Evolutionary conservation across 2,329 filamentous ascomycete genomes (phyloP).

Genomic region (Nemania diffusa): DNA sequence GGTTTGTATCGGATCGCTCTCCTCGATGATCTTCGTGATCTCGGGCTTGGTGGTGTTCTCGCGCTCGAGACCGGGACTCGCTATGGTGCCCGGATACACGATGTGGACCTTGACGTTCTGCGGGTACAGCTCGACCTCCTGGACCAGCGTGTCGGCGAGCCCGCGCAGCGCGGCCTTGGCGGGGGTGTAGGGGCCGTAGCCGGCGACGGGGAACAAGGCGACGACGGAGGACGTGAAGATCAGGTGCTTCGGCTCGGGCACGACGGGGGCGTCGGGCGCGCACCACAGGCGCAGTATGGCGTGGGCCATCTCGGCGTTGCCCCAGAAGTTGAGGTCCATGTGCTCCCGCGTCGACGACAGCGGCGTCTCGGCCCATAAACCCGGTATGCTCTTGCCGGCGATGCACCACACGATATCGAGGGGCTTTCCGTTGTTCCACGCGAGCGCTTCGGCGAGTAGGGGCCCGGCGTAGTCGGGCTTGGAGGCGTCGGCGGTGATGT

Average conservation of each 20-base stretch:
- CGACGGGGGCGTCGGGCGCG: conserved; percentile 56
- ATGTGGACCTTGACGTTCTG: conserved; percentile 83
- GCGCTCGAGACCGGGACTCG: conserved; percentile 75
- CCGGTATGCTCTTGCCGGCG: conserved; percentile 78
- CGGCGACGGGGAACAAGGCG: conserved; percentile 80
- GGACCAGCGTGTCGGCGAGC: conserved; percentile 82
- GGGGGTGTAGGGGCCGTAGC: conserved; percentile 86
- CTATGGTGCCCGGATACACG: conserved; percentile 86
- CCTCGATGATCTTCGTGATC: conserved; percentile 82
- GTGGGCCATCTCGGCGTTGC: conserved; percentile 85
- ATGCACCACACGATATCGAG: conserved; percentile 94
- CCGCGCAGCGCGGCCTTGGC: conserved; percentile 86
- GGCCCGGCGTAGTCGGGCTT: conserved; percentile 73
- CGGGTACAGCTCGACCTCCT: conserved; percentile 89
- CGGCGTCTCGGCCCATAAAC: conserved; percentile 80
- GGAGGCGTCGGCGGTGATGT: conserved; percentile 85
- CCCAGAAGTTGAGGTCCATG: conserved; percentile 95
- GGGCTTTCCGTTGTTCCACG: conserved; percentile 78
- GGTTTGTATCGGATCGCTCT: conserved; percentile 81
- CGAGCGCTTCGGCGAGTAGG: conserved; percentile 75
- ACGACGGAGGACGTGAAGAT: conserved; percentile 85
- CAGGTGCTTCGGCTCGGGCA: conserved; percentile 74
- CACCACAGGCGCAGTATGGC: conserved; percentile 82
- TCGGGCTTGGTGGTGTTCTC: conserved; percentile 84
- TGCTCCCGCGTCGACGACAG: conserved; percentile 74